Base-by-base conservation (phyloP, 139 green algal species). In the Coelastrella sp. region DNA sequence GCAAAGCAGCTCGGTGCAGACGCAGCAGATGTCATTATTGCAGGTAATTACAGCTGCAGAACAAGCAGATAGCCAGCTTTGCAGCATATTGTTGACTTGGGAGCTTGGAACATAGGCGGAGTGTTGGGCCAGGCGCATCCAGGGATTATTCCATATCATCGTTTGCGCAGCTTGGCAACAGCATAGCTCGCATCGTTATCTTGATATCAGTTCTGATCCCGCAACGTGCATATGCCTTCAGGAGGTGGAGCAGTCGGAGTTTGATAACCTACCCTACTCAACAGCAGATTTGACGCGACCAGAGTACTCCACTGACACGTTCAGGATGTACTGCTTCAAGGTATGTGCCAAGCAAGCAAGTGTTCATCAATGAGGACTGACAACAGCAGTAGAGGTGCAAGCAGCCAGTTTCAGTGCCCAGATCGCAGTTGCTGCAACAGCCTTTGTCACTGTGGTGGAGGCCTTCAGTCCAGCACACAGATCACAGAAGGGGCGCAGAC, bases 271-370 rank as follows among this genome's bases (percentile, higher is more conserved):
- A 35, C 87, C 84, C 7, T 97, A 96, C 85, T 92, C 78, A n/a
- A 95, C 93, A 5, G 87, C 89, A 22, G 96, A 98, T 78, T 87
- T 98, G 56, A 97, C 95, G 7, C 90, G 91, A n/a, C 93, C 94
- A 15, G 96, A 98, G 89, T 98, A 97, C 87, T 94, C 93, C 0
- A 97, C 95, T 0, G 96, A 98, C 85, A 91, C 96, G 8, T 98
- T 98, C 73, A 87, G 96, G 57, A 97, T 98, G 94, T 98, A 96
- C 80, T 91, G 92, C 56, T 98, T 98, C 93, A 98, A 98, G 94
- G 96, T 97, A 57, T n/a, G 35, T 57, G n/a, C 6, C 1, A 1
- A 19, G 35, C n/a, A 56, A 78, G 72, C 72, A 78, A 14, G 8
- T 27, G 7, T 25, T 10, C 10, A 19, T 57, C 25, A 81, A 58